These are phyloP conservation scores for Ricinus communis DNA, from an alignment of 345 rosid genomes.

Conservation along the genomic window DNA sequence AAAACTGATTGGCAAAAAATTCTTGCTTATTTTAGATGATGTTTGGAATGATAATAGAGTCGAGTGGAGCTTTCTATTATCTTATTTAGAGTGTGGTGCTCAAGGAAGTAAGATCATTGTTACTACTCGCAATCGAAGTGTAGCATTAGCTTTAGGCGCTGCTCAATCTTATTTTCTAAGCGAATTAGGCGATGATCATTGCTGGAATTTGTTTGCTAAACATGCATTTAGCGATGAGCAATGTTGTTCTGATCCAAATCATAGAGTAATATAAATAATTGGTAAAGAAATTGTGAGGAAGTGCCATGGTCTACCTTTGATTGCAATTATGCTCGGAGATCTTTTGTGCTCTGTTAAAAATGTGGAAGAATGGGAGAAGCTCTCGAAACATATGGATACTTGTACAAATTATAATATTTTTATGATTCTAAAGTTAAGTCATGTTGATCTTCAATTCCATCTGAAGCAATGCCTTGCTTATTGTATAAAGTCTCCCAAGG, in stretches of 20 bases:
- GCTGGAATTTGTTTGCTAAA: conserved; percentile 7
- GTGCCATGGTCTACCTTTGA: not conserved
- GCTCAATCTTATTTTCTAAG: not conserved
- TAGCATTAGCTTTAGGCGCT: not conserved
- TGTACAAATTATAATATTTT: not conserved
- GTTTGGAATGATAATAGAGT: too few species aligned
- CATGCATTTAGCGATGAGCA: not conserved
- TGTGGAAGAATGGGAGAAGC: not conserved
- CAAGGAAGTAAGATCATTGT: conserved; percentile 1
- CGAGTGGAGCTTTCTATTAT: not conserved
- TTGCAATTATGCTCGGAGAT: conserved; percentile 4
- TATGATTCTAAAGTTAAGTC: not conserved
- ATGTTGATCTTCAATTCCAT: not conserved
- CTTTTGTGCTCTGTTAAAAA: not conserved
- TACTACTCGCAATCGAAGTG: not conserved
- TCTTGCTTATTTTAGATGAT: too few species aligned
- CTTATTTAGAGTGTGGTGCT: not conserved
- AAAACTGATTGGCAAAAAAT: not conserved
- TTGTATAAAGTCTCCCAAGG: not conserved
- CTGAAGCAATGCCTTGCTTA: not conserved
- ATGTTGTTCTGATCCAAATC: not conserved
- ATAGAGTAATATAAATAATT: not conserved
- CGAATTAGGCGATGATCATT: not conserved
- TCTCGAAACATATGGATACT: not conserved
- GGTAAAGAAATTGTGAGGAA: conserved; percentile 2